Percentiles rank a stretch among this genome's conserved stretches.
Evolutionary conservation across 371 early-diverging fungal species (phyloP).

Genomic region (Polyrhizophydium stewartii): DNA sequence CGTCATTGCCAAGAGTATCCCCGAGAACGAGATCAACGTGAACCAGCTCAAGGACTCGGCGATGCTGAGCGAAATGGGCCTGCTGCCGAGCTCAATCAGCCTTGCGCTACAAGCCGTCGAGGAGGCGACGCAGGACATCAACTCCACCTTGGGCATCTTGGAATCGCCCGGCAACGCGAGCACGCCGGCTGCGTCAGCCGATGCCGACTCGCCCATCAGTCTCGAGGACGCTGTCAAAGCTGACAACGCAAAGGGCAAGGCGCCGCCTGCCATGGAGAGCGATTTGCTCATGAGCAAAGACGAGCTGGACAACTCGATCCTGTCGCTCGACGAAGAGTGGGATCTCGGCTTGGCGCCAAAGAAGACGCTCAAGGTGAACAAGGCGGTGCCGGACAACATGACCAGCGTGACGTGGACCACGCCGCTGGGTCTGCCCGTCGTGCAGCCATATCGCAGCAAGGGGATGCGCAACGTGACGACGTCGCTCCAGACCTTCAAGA

Average conservation of each 20-base stretch:
- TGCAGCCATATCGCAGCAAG: slow-evolving; percentile 91
- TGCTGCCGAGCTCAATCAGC: slow-evolving; percentile 25
- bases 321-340: not conserved
- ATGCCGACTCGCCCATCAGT: too few relatives aligned
- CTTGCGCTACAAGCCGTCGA: too few relatives aligned
- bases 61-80: slow-evolving; percentile 26
- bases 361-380: not conserved
- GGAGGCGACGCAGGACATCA: too few relatives aligned
- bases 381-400: slow-evolving; percentile 15
- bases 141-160: too few relatives aligned
- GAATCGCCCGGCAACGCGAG: too few relatives aligned
- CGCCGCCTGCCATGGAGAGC: not conserved
- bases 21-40: slow-evolving; percentile 40
- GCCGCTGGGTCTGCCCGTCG: slow-evolving; percentile 90
- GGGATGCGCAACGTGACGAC: slow-evolving; percentile 60
- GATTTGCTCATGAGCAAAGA: not conserved
- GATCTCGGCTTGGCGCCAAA: not conserved
- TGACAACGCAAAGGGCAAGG: slow-evolving; percentile 1
- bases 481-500: slow-evolving; percentile 71
- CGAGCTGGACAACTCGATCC: not conserved
- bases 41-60: slow-evolving; percentile 25
- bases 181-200: too few relatives aligned
- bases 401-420: slow-evolving; percentile 94
- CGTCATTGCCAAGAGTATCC: slow-evolving; percentile 77
- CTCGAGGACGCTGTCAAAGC: not conserved